Evolutionary conservation across 345 rosid species (phyloP).

Genomic region (Aquilaria sinensis): DNA sequence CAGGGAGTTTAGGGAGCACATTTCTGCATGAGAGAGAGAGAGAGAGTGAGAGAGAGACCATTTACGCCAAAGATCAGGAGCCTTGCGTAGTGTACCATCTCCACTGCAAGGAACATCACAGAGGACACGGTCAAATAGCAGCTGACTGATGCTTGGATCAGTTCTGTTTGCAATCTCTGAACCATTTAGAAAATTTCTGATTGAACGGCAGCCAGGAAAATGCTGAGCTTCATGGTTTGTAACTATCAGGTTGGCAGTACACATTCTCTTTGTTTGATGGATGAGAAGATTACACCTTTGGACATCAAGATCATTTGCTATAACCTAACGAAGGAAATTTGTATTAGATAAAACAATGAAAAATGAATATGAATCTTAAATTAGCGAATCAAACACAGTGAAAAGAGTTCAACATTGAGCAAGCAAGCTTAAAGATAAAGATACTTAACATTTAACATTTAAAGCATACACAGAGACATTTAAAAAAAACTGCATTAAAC

Average conservation of each 20-base stretch:
- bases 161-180: constrained; percentile 25
- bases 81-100: constrained; percentile 95
- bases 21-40: background rate
- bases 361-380: background rate
- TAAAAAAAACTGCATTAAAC: background rate
- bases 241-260: constrained; percentile 92
- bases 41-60: constrained; percentile 30
- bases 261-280: constrained; percentile 96
- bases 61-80: constrained; percentile 98
- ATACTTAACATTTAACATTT: constrained; percentile 1
- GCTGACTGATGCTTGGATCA: constrained; percentile 39
- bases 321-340: constrained; percentile 40
- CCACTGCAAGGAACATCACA: constrained; percentile 99
- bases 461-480: background rate
- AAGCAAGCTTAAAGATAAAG: constrained; percentile 5
- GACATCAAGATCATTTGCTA: constrained; percentile 95
- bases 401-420: background rate
- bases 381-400: constrained; percentile 4
- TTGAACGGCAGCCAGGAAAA: constrained; percentile 72
- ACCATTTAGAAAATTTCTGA: constrained; percentile 25
- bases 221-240: constrained; percentile 97
- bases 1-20: no score
- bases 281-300: constrained; percentile 97
- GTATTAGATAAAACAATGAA: background rate
- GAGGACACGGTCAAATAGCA: constrained; percentile 81